Base-by-base conservation (phyloP, 129 eudicot species). In the Tanacetum coccineum region DNA sequence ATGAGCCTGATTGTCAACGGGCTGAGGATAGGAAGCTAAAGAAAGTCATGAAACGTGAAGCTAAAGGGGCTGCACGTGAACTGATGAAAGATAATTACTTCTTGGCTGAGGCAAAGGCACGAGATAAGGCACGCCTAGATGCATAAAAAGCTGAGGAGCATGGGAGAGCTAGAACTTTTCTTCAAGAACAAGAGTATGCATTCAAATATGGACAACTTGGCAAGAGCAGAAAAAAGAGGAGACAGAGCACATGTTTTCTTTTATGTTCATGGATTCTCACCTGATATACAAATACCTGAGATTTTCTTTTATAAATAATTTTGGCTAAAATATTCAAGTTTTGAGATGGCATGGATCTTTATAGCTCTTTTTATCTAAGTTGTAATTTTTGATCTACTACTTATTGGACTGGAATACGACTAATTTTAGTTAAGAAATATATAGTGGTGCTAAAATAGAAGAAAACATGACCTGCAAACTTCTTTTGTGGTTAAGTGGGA, bases 111-210 rank as follows among this genome's bases (percentile, higher is more conserved):
- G 93, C 80, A 30, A 94, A 89, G 78, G 90, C 83, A 2, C 75
- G 64, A 39, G 95, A 94, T 13, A 84, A 76, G 81, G 85, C 77
- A 17, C 82, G 83, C 5, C 26, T 72, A 36, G 92, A 81, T n/a
- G 87, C 83, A 79, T 97, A 94, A 71, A 84, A 87, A 54, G 87
- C 88, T 2, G 95, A 87, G 76, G 87, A 81, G 64, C 78, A 81
- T 55, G 97, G 99, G 30, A 82, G 85, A 71, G 70, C 74, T 2
- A 74, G 68, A 84, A 93, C 99, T 73, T 94, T 94, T 70, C 97
- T 94, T 28, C 99, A 94, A 74, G 99, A 94, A 62, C 99, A 94
- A 79, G 99, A 94, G 73, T 97, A 94, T 72, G 97, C 97, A 1
- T 86, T 77, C 56, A 94, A 94, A 76, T 94, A 97, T 25, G 97